Base-by-base conservation (phyloP, 2,329 filamentous ascomycete species). In the Cladosporium oxysporum region DNA sequence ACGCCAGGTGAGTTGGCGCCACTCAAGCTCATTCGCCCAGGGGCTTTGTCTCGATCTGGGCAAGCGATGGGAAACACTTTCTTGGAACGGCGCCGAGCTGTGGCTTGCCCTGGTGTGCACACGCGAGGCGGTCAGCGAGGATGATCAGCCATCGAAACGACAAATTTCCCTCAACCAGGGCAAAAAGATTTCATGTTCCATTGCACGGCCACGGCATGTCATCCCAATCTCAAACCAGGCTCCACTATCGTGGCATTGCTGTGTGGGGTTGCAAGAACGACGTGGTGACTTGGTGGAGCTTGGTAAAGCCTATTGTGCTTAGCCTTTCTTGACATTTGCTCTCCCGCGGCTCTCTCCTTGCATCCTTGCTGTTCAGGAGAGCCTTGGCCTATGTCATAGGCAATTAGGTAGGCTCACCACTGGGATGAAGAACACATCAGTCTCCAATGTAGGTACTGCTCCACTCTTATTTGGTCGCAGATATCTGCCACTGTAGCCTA, bases 241-340 rank as follows among this genome's bases (percentile, higher is more conserved):
- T 55, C 52, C 52, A 55, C 52, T 55, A 55, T 55, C 52, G 52
- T 55, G 52, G 52, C 52, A 55, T 55, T 55, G 52, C 52, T 55
- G 18, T 55, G 52, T 55, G 52, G 52, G 29, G 52, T 11, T 55
- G 28, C 28, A 55, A 58, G 55, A 53, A 28, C 55, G 12, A 58
- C 14, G 55, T 41, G 7, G 4, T 41, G 29, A 35, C 31, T 55
- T 31, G 55, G 33, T 41, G 33, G 55, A 58, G 55, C 55, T 58
- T 58, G 55, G 29, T 35, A 23, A 58, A 58, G 11, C 33, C 33
- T 58, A 58, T 35, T 35, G 16, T 23, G 28, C 31, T 57, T 57
- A 57, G 29, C 31, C 55, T 58, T 58, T 41, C 55, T 58, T 58
- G 55, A 58, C 55, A 35, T 58, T 28, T 31, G 33, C 28, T 35